phyloP scores from a whole-genome alignment of 345 rosid species.

The Rubroshorea leprosula region DNA sequence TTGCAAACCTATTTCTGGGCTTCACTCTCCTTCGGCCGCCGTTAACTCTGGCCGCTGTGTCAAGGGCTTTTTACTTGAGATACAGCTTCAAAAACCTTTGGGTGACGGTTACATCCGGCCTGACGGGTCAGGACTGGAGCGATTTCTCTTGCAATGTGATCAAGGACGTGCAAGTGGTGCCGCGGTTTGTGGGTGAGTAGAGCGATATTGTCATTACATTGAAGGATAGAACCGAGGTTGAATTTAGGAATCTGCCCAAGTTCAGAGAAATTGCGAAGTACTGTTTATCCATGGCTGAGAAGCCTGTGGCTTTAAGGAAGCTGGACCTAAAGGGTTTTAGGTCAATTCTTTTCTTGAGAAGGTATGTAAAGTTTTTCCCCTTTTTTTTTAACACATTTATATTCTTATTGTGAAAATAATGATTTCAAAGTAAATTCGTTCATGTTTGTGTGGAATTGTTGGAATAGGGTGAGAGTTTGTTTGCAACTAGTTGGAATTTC shows the following conservation, averaged over 20 bases:
- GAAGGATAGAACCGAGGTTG: constrained; percentile 73
- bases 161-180: constrained; percentile 88
- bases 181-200: constrained; percentile 89
- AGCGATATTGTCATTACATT: constrained; percentile 78
- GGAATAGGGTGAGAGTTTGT: no score
- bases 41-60: constrained; percentile 76
- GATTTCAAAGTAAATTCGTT: no score
- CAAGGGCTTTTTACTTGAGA: constrained; percentile 71
- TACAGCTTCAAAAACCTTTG: constrained; percentile 95
- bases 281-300: constrained; percentile 66
- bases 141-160: constrained; percentile 89
- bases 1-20: constrained; percentile 75
- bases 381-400: constrained; percentile 1
- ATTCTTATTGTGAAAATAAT: no score
- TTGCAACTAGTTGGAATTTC: no score
- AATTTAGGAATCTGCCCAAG: constrained; percentile 77
- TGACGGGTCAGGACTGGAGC: constrained; percentile 74
- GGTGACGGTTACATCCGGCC: constrained; percentile 84
- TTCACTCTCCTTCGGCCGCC: constrained; percentile 88
- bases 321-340: constrained; percentile 47
- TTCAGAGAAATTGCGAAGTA: constrained; percentile 83
- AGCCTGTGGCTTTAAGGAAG: constrained; percentile 49
- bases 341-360: background rate
- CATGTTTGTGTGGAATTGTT: no score
- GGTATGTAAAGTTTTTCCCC: no score